Conservation (phyloP, 306 rosid species). For the Glycine tomentella region DNA sequence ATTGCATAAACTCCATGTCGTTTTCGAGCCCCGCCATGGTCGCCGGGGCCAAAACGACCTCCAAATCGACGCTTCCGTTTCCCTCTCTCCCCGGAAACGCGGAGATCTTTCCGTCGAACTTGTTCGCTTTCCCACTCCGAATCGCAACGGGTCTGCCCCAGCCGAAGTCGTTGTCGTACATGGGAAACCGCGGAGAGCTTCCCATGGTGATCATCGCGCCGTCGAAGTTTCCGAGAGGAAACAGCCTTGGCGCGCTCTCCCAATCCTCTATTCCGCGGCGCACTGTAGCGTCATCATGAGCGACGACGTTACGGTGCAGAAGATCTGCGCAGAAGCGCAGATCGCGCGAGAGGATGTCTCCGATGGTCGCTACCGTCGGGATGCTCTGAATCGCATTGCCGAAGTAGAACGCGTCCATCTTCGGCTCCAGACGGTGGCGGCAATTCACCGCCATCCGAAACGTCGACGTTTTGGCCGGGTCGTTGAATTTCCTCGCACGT, state of each 20-base stretch:
- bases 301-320: slow-evolving; percentile 74
- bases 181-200: slow-evolving; percentile 90
- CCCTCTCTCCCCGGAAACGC: slow-evolving; percentile 81
- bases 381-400: slow-evolving; percentile 97
- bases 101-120: slow-evolving; percentile 89
- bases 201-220: slow-evolving; percentile 93
- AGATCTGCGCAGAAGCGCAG: slow-evolving; percentile 65
- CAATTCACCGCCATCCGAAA: slow-evolving; percentile 95
- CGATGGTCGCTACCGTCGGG: slow-evolving; percentile 67
- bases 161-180: slow-evolving; percentile 91
- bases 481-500: slow-evolving; percentile 66
- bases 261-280: slow-evolving; percentile 73
- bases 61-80: slow-evolving; percentile 84
- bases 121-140: slow-evolving; percentile 78
- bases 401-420: slow-evolving; percentile 73
- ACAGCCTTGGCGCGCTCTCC: slow-evolving; percentile 77
- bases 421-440: slow-evolving; percentile 77
- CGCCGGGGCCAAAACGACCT: slow-evolving; percentile 80
- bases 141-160: slow-evolving; percentile 85
- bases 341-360: slow-evolving; percentile 63
- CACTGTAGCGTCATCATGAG: slow-evolving; percentile 68
- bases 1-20: slow-evolving; percentile 83
- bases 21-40: slow-evolving; percentile 72
- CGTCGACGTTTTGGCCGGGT: slow-evolving; percentile 63
- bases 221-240: slow-evolving; percentile 85